A percentile compares a stretch with the other conserved stretches of the same genome.
Evolutionary conservation across 1,139 yeast species (phyloP).

Genomic region (Taiozyma sp.): DNA sequence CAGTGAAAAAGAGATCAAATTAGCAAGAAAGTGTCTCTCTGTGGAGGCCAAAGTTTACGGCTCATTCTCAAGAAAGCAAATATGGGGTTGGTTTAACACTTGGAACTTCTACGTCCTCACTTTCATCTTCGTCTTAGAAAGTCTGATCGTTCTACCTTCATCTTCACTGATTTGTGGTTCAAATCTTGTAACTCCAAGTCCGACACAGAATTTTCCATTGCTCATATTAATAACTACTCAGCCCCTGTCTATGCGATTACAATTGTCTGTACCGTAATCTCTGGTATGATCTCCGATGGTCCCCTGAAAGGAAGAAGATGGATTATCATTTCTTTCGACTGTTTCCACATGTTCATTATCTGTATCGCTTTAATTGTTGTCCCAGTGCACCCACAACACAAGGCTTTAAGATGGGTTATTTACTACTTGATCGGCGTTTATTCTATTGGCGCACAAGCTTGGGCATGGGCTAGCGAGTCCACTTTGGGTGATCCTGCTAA

Average conservation of each 20-base stretch:
- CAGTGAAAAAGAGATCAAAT: constrained; percentile 34
- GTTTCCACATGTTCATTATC: constrained; percentile 7
- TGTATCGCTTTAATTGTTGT: constrained; percentile 14
- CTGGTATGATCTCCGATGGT: constrained; percentile 25
- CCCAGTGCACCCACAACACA: constrained; percentile 23
- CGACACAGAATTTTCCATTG: constrained; percentile 16
- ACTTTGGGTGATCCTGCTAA: constrained; percentile 20
- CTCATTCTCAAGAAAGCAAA: constrained; percentile 10
- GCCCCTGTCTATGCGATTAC: constrained; percentile 29
- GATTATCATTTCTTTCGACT: constrained; percentile 12
- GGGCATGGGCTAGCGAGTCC: constrained; percentile 26
- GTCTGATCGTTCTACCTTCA: constrained; percentile 15
- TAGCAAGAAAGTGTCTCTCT: constrained; percentile 41
- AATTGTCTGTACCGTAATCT: constrained; percentile 20
- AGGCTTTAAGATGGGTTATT: constrained; percentile 21
- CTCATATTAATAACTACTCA: constrained; percentile 30
- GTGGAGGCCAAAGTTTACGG: constrained; percentile 14
- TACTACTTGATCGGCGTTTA: constrained; percentile 24
- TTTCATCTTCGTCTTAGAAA: constrained; percentile 18
- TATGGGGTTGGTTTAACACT: constrained; percentile 15
- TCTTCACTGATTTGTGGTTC: constrained; percentile 27
- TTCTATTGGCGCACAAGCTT: constrained; percentile 23
- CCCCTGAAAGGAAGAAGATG: constrained; percentile 22
- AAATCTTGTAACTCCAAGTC: constrained; percentile 19
- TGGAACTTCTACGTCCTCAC: constrained; percentile 26